A percentile compares a stretch with the other conserved stretches of the same genome.
Conservation (phyloP, 2,329 filamentous ascomycete species). For the Blastomyces emzantsi region DNA sequence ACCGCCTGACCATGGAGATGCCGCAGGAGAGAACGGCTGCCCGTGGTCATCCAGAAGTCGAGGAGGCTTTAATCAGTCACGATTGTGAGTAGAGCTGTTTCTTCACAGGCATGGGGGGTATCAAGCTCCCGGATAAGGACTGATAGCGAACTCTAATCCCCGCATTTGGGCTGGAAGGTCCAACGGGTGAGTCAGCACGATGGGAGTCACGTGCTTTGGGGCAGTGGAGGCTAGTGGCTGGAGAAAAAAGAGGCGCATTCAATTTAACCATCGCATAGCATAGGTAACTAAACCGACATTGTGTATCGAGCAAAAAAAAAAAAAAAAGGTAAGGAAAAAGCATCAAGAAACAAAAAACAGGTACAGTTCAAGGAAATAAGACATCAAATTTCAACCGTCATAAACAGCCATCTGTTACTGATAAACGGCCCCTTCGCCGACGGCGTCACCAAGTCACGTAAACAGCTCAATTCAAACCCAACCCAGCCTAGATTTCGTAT, state of each 20-base stretch:
- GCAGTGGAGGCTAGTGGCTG: neutral
- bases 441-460: constrained; percentile 59
- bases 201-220: neutral
- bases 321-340: neutral
- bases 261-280: neutral
- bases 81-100: neutral
- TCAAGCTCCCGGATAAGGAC: neutral
- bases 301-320: neutral
- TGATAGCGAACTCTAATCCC: neutral
- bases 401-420: constrained; percentile 73
- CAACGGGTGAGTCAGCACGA: neutral
- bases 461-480: constrained; percentile 72
- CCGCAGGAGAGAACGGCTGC: neutral
- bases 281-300: constrained; percentile 4
- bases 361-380: neutral
- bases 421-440: constrained; percentile 51
- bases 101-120: neutral
- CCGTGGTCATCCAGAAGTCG: neutral
- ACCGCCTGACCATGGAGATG: neutral
- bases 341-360: neutral
- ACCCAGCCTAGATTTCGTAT: constrained; percentile 87
- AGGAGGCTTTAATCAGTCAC: neutral
- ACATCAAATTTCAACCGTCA: constrained; percentile 71
- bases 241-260: neutral
- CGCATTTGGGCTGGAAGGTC: neutral